Percentiles rank a stretch among this genome's conserved stretches.
Evolutionary conservation across 768 basidiomycete genomes (phyloP).

Genomic region (Leucocoprinus birnbaumii): DNA sequence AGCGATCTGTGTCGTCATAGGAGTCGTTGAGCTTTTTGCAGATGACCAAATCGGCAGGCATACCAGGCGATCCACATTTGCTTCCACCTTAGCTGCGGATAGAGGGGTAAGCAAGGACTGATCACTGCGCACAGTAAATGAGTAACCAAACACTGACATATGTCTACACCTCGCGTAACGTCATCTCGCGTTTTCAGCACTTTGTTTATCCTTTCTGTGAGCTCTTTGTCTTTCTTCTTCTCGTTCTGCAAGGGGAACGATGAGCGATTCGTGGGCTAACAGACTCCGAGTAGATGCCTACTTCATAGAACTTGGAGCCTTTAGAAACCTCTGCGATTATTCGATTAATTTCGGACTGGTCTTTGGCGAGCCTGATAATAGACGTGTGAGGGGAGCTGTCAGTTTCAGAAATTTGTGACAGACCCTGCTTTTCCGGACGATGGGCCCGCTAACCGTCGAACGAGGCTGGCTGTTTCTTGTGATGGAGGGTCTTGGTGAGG

Average conservation of each 20-base stretch:
- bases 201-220: conserved; percentile 72
- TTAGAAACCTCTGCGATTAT: conserved; percentile 90
- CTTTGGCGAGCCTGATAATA: conserved; percentile 56
- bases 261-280: not conserved
- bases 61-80: conserved; percentile 67
- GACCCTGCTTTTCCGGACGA: conserved; percentile 89
- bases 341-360: conserved; percentile 82
- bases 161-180: conserved; percentile 49
- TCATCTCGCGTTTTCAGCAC: conserved; percentile 67
- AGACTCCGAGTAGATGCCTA: conserved; percentile 22
- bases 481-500: conserved; percentile 28
- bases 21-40: not conserved
- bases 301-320: conserved; percentile 92
- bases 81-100: conserved; percentile 54
- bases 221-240: conserved; percentile 83
- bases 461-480: conserved; percentile 66
- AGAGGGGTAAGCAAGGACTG: conserved; percentile 15
- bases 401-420: conserved; percentile 19
- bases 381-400: not conserved
- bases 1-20: conserved; percentile 40
- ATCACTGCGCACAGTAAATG: not conserved
- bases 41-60: not conserved
- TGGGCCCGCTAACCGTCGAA: conserved; percentile 82
- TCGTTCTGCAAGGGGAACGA: conserved; percentile 58
- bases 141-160: conserved; percentile 37